Evolutionary conservation across 805 yeast species (phyloP).

Genomic region (Tetrapisispora arboricola): DNA sequence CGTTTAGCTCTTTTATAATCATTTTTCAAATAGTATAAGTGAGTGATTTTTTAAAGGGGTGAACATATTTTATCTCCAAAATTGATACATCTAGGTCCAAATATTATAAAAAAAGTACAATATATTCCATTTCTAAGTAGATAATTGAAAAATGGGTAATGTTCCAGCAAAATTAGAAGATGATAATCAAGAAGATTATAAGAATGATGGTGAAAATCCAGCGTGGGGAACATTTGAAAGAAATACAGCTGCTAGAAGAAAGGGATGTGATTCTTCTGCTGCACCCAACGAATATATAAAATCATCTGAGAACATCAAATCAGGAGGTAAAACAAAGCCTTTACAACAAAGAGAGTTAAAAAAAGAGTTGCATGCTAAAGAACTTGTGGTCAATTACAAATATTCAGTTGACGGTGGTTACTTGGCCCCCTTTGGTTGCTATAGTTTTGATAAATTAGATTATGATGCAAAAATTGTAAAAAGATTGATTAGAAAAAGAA

Average conservation of each 20-base stretch:
- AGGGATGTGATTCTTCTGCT: constrained; percentile 19
- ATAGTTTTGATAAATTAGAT: constrained; percentile 61
- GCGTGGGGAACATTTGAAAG: too few species aligned
- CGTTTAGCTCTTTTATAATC: too few species aligned
- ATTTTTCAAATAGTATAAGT: not conserved
- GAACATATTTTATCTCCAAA: too few species aligned
- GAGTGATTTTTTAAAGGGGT: not conserved
- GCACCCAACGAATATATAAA: constrained; percentile 18
- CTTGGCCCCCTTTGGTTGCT: constrained; percentile 85
- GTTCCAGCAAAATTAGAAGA: constrained; percentile 37
- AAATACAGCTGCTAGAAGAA: not conserved
- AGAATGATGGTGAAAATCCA: constrained; percentile 1
- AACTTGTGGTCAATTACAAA: constrained; percentile 46
- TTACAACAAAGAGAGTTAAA: constrained; percentile 46
- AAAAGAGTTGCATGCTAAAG: constrained; percentile 44
- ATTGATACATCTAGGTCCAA: too few species aligned
- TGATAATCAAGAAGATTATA: constrained; percentile 7
- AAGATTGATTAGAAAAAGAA: constrained; percentile 54
- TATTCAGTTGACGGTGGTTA: constrained; percentile 92
- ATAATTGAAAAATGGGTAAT: constrained; percentile 33
- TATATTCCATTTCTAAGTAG: not conserved
- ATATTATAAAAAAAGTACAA: too few species aligned
- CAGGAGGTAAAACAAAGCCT: constrained; percentile 22
- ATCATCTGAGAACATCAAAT: not conserved
- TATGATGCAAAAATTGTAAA: constrained; percentile 68